Base-by-base conservation (phyloP, 2,329 filamentous ascomycete species). In the Exophiala calicioides region DNA sequence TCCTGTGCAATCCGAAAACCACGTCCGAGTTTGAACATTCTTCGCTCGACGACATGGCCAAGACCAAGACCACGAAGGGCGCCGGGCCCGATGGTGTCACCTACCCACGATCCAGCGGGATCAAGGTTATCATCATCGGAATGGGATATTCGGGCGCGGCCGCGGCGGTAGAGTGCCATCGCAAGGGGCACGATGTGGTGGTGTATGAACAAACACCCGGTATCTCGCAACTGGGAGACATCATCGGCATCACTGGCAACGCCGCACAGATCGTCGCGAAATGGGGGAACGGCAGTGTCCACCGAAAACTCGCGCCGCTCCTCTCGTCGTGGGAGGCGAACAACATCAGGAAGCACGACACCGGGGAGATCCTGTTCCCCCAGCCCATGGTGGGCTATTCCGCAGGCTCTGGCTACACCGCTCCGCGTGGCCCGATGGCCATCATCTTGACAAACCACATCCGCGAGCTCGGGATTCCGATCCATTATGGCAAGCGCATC, bases 131-230 rank as follows among this genome's bases (percentile, higher is more conserved):
- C 16, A 23, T 44, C 5, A n/a, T 44, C 21, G 42, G 42, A 30
- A 12, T 44, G 65, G 80, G 80, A 18, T 84, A 83, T 51, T 80
- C 77, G 20, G 80, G 80, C 8, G 68, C 84, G 13, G 78, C 78
- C 5, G 77, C 79, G 13, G 80, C 80, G 33, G 81, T 84, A 48
- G 80, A 84, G 64, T 82, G n/a, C n/a, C n/a, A n/a, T n/a, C n/a
- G n/a, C n/a, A n/a, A n/a, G n/a, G n/a, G n/a, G n/a, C n/a, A n/a
- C 59, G 66, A 71, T 8, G 79, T 80, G 12, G 65, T 73, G 39
- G 72, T 83, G 49, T 80, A 81, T 60, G 79, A 39, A 33, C 40
- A 31, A 29, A 68, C 73, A 44, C 61, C 68, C 6, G 38, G 38
- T 5, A 41, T 41, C 15, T 18, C 38, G 8, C 38, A 41, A 31